Percentiles rank a stretch among this genome's conserved stretches.
These are phyloP conservation scores for Rhododendron henanense DNA, from an alignment of 148 eudicot genomes.

Conservation along the genomic window DNA sequence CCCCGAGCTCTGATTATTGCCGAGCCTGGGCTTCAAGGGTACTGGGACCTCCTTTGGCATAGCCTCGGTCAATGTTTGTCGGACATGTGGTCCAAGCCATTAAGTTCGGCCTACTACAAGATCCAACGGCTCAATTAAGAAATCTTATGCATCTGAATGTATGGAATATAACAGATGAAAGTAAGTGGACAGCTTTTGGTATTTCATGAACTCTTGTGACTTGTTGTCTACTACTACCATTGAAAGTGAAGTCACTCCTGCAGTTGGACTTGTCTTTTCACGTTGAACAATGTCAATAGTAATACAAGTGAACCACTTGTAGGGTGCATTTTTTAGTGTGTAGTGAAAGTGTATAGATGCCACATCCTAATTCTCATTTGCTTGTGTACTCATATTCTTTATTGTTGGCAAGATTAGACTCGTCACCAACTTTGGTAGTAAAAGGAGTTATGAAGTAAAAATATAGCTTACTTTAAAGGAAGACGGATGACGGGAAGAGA, in stretches of 20 bases:
- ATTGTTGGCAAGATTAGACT: neutral
- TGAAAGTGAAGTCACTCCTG: neutral
- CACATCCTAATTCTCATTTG: neutral
- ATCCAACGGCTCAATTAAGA: neutral
- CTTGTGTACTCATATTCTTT: neutral
- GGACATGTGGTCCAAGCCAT: too few relatives aligned
- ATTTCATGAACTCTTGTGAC: neutral
- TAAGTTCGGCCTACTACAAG: neutral
- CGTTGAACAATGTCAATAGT: neutral
- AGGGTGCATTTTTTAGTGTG: neutral
- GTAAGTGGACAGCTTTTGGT: neutral
- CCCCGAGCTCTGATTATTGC: too few relatives aligned
- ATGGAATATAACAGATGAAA: neutral
- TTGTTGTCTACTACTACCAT: neutral
- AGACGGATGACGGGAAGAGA: neutral
- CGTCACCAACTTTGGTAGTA: neutral
- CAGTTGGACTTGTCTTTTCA: neutral
- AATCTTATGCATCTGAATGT: neutral
- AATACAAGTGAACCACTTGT: neutral
- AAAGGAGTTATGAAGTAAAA: neutral
- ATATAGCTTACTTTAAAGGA: neutral
- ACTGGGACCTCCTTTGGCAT: too few relatives aligned
- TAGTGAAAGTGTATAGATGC: neutral
- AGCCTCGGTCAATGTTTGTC: too few relatives aligned
- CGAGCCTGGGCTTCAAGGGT: too few relatives aligned